Percentiles rank a stretch among this genome's conserved stretches.
phyloP scores from a whole-genome alignment of 176 grass and related monocot species.

The Pharus latifolius region DNA sequence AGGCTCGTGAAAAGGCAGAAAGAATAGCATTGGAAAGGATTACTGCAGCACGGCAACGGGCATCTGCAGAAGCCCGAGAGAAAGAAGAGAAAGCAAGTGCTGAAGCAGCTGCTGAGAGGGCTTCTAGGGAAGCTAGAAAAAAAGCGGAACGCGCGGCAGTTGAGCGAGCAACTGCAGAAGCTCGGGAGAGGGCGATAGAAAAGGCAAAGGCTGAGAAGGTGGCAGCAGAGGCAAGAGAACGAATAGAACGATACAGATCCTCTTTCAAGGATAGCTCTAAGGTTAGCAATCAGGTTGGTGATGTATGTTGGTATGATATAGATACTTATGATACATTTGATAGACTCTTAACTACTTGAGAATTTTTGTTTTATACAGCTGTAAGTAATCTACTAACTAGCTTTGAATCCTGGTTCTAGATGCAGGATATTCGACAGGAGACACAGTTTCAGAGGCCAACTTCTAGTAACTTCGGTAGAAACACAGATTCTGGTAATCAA shows the following conservation, averaged over 20 bases:
- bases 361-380: background rate
- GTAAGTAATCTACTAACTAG: background rate
- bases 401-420: constrained; percentile 1
- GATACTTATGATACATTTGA: background rate
- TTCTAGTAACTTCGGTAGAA: constrained; percentile 28
- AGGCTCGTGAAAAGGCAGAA: constrained; percentile 65
- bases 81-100: constrained; percentile 60
- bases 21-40: constrained; percentile 66
- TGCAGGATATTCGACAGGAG: constrained; percentile 46
- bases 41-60: constrained; percentile 59
- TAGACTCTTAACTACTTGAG: background rate
- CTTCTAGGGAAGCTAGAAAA: constrained; percentile 53
- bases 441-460: constrained; percentile 53
- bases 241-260: constrained; percentile 49
- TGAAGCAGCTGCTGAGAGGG: constrained; percentile 30
- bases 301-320: background rate
- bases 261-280: constrained; percentile 45
- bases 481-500: constrained; percentile 35
- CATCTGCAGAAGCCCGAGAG: constrained; percentile 47
- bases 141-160: constrained; percentile 85
- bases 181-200: constrained; percentile 73
- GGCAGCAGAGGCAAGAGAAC: constrained; percentile 58
- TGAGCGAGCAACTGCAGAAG: constrained; percentile 80
- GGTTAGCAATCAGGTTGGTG: constrained; percentile 35
- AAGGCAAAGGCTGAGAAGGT: constrained; percentile 73